Conservation (phyloP, 2,329 filamentous ascomycete genomes). For the Diaporthe sp. region DNA sequence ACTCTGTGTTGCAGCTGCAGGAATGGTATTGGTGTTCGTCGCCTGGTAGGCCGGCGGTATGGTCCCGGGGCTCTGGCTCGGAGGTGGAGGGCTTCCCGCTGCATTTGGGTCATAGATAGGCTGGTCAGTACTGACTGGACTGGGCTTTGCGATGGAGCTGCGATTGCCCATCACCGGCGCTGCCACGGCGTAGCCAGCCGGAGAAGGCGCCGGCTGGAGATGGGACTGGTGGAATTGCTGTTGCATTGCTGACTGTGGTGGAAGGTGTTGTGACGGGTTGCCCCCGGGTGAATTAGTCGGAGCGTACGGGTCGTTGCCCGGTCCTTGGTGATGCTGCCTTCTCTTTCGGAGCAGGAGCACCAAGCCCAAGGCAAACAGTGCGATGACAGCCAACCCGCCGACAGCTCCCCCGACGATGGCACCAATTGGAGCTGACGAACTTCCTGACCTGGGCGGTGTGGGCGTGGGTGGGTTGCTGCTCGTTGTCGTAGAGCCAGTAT, state of each 20-base stretch:
- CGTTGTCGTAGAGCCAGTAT: not conserved
- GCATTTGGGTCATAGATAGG: conserved; percentile 33
- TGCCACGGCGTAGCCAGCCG: conserved; percentile 5
- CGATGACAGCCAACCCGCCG: conserved; percentile 44
- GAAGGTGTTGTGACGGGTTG: not conserved
- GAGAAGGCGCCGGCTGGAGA: conserved; percentile 1
- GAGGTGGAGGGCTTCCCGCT: conserved; percentile 39
- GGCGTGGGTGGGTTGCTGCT: conserved; percentile 6
- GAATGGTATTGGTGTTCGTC: not conserved
- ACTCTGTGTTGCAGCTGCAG: conserved; percentile 12
- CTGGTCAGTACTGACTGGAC: conserved; percentile 27
- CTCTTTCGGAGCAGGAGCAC: conserved; percentile 44
- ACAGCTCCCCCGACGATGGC: conserved; percentile 48
- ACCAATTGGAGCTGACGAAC: conserved; percentile 37
- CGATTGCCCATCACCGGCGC: conserved; percentile 17
- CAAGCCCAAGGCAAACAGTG: conserved; percentile 41
- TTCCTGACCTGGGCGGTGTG: not conserved
- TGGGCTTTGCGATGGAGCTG: conserved; percentile 31
- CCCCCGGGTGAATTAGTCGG: not conserved
- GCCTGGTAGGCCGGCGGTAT: conserved; percentile 14
- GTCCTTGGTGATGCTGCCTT: conserved; percentile 39
- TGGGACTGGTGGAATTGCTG: conserved; percentile 24
- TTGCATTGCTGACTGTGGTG: conserved; percentile 14
- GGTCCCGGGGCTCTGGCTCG: conserved; percentile 16
- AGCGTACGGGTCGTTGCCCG: conserved; percentile 2